Base-by-base conservation (phyloP, 1,139 yeast genomes). In the Scheffersomyces insectosa region DNA sequence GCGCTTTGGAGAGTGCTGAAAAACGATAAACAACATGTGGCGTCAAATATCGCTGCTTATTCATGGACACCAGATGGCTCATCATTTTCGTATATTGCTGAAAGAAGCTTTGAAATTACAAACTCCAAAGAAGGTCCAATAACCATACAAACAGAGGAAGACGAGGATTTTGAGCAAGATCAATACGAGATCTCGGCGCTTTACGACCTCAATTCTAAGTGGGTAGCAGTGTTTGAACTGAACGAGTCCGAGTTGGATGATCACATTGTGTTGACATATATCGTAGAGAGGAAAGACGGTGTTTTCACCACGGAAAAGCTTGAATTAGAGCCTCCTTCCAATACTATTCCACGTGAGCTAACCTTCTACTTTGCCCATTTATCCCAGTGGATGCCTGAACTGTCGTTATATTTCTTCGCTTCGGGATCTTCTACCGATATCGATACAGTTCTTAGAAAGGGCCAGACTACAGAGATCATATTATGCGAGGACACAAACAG, bases 401-500 rank as follows among this genome's bases (percentile, higher is more conserved):
- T 14, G 34, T 14, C 34, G 6, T 12, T 31, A 6, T 31, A 14
- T 7, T 31, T 31, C 34, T 31, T 31, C 20, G 15, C 34, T 31
- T 31, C 34, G 4, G 34, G 34, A 10, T 31, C 34, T 14, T n/a
- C 34, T 3, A 31, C 34, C 6, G 34, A 31, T 7, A 20, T 31
- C n/a, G 34, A 31, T 31, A 14, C 34, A 7, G 10, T 31, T 14
- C n/a, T 31, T 14, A 4, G 23, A 31, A 20, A 14, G 3, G 23
- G 12, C 20, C 20, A 40, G 2, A 32, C 33, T 14, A 33, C 28
- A 10, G 37, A 29, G 11, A 16, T 72, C 35, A 65, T 59, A 31
- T 81, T 83, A 16, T 62, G 76, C 3, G 87, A 85, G 52, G 97
- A 89, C 56, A 70, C 83, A 3, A 80, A 80, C 50, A 74, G 87